Evolutionary conservation across 352 stramenopile species (phyloP).

Genomic region (Phytophthora sp.): DNA sequence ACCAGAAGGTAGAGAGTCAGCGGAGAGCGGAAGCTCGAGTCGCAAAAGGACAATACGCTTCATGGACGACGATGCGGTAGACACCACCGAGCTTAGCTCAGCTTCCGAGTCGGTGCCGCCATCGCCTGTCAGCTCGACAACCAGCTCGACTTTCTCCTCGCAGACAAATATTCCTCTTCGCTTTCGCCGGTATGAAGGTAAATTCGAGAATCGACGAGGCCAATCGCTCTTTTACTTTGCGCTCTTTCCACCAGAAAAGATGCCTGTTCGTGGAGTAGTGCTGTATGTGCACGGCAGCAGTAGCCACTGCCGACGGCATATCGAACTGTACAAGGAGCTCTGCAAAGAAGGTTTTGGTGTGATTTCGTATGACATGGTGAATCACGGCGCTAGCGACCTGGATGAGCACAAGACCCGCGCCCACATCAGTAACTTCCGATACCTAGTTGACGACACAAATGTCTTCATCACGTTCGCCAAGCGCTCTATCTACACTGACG

Average conservation of each 20-base stretch:
- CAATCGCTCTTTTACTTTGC: conserved; percentile 50
- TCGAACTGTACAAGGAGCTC: conserved; percentile 50
- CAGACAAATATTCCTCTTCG: conserved; percentile 23
- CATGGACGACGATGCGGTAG: conserved; percentile 19
- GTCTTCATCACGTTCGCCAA: conserved; percentile 51
- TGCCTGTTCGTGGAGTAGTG: conserved; percentile 46
- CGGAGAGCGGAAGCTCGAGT: background rate
- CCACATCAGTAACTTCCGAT: conserved; percentile 42
- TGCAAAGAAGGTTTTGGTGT: conserved; percentile 50
- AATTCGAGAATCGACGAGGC: conserved; percentile 41
- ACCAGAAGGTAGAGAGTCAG: background rate
- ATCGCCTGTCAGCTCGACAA: conserved; percentile 7
- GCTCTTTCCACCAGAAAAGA: conserved; percentile 37
- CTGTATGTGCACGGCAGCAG: conserved; percentile 54
- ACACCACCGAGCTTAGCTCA: conserved; percentile 16
- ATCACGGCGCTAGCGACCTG: conserved; percentile 56
- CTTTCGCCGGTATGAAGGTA: conserved; percentile 43
- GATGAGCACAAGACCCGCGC: conserved; percentile 40
- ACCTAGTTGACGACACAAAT: conserved; percentile 62
- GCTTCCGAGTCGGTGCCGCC: background rate
- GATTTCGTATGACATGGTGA: conserved; percentile 52
- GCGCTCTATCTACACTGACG: conserved; percentile 32
- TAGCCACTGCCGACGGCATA: conserved; percentile 50
- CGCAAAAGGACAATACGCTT: conserved; percentile 28
- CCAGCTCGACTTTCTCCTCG: conserved; percentile 4